Evolutionary conservation across 1,284 basidiomycete genomes (phyloP).

Genomic region (Heterobasidion irregulare): DNA sequence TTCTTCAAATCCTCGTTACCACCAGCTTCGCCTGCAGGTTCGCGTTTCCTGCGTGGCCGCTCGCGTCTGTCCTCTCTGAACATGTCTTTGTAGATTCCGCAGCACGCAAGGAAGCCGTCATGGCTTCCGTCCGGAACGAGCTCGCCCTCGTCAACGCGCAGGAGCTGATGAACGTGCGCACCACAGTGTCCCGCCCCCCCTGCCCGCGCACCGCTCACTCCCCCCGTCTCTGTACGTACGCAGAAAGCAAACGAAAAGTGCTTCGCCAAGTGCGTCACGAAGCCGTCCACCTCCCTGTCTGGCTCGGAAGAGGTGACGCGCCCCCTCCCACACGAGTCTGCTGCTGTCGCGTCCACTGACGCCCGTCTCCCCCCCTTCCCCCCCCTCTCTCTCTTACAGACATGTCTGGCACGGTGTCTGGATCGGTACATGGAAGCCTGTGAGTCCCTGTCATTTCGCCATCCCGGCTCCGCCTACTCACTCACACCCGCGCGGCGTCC

Average conservation of each 20-base stretch:
- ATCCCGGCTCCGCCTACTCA: neutral
- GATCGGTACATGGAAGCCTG: constrained; percentile 82
- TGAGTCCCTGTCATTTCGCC: constrained; percentile 31
- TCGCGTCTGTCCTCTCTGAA: neutral
- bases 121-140: constrained; percentile 63
- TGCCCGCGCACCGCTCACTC: neutral
- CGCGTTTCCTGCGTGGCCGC: constrained; percentile 23
- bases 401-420: constrained; percentile 67
- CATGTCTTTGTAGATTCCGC: constrained; percentile 34
- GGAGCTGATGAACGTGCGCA: constrained; percentile 68
- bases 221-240: neutral
- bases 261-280: constrained; percentile 71
- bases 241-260: constrained; percentile 77
- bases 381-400: constrained; percentile 29
- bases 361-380: no score
- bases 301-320: constrained; percentile 62
- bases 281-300: constrained; percentile 63
- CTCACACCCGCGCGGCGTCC: constrained; percentile 4
- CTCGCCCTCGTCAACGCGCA: constrained; percentile 71
- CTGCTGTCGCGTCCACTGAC: neutral
- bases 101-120: constrained; percentile 61
- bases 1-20: constrained; percentile 31
- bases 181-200: neutral
- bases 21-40: constrained; percentile 11
- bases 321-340: neutral